Base-by-base conservation (phyloP, 768 basidiomycete species). In the Pluteus cervinus region DNA sequence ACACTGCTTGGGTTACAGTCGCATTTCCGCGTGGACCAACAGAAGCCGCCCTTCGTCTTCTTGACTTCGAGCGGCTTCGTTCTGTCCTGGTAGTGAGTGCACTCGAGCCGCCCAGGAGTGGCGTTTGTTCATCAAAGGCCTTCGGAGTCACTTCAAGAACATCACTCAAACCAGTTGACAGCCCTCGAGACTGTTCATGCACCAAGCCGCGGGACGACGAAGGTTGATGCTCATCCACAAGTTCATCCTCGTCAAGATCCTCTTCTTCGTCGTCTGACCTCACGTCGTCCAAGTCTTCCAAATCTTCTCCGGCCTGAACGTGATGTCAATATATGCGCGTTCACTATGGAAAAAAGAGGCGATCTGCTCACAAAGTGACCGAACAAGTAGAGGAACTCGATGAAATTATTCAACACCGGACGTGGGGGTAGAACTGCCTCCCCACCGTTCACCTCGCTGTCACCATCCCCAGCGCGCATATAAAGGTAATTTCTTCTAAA, bases 331-430 rank as follows among this genome's bases (percentile, higher is more conserved):
- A 31, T 25, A 29, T 9, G 26, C 22, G 32, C 24, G 16, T 36
- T 22, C 2, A 7, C 26, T 17, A 30, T 2, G 4, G 5, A 18
- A 26, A 15, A 20, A 29, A 12, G 18, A 14, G 14, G 29, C 23
- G 7, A 32, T 31, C 36, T 21, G 68, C 92, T 65, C 53, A 93
- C 94, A 54, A 96, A 97, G 58, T 98, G 94, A 4, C 96, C 96
- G 52, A 89, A 99, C 17, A 98, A 69, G 51, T 85, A 86, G 30
- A 99, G 63, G 58, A 99, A 99, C 51, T 97, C 92, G 43, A 97
- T 86, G 44, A 94, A 93, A 53, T 88, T 93, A 51, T 82, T 82
- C 21, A 90, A 67, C 33, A 77, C 75, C 10, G 60, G 71, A 3
- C 71, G 79, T 43, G 83, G 81, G n/a, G n/a, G n/a, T n/a, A n/a